These are phyloP conservation scores for Saccharomycopsis sp. DNA, from an alignment of 805 yeast species.

Conservation along the genomic window DNA sequence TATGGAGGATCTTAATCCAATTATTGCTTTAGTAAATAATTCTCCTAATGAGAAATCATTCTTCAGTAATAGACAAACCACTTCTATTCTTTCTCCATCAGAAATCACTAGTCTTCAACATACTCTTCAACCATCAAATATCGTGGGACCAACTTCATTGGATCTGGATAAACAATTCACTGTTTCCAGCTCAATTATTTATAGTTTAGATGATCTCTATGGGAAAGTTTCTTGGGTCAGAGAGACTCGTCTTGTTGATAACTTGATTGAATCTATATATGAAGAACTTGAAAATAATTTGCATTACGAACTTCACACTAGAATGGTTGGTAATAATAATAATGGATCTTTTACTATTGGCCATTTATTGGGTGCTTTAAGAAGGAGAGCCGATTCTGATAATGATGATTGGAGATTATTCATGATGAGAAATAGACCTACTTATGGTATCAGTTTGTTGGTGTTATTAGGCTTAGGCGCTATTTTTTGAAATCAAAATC, in stretches of 20 bases:
- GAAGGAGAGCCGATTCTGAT: neutral
- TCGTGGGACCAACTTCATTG: neutral
- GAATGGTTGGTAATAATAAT: slow-evolving; percentile 1
- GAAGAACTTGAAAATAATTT: slow-evolving; percentile 14
- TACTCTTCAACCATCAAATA: neutral
- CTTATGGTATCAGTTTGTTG: slow-evolving; percentile 9
- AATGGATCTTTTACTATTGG: slow-evolving; percentile 5
- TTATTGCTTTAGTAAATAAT: slow-evolving; percentile 51
- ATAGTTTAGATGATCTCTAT: slow-evolving; percentile 13
- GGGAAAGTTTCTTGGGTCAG: slow-evolving; percentile 10
- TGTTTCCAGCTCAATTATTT: slow-evolving; percentile 13
- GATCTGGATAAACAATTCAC: slow-evolving; percentile 16
- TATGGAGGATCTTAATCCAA: slow-evolving; percentile 47
- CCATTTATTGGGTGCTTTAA: slow-evolving; percentile 11
- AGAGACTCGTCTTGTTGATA: slow-evolving; percentile 13
- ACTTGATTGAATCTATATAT: slow-evolving; percentile 11
- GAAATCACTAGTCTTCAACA: slow-evolving; percentile 1
- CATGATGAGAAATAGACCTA: neutral
- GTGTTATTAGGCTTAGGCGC: slow-evolving; percentile 13
- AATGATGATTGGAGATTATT: slow-evolving; percentile 2
- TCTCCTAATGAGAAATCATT: slow-evolving; percentile 19
- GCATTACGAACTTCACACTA: slow-evolving; percentile 13
- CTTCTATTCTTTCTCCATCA: slow-evolving; percentile 8
- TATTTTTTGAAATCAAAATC: slow-evolving; percentile 6
- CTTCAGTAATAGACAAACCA: slow-evolving; percentile 7